These are phyloP conservation scores for Penicillium sp. DNA, from an alignment of 2,329 filamentous ascomycete genomes.

Conservation along the genomic window DNA sequence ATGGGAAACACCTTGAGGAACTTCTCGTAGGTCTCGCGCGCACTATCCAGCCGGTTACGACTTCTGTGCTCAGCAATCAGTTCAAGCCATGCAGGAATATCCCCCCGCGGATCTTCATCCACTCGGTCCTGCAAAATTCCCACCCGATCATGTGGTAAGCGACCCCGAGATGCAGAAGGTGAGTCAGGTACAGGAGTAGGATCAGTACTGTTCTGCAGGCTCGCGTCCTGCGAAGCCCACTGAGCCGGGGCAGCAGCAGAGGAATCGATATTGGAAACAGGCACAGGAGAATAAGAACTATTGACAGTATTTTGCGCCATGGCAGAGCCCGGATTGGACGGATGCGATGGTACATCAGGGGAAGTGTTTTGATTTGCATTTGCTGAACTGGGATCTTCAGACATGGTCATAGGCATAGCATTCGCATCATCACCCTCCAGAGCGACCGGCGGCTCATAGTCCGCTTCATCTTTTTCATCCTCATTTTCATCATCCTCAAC, in stretches of 20 bases:
- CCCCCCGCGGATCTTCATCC: constrained; percentile 84
- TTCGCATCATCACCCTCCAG: constrained; percentile 47
- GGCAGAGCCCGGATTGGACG: constrained; percentile 48
- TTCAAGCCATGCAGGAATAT: constrained; percentile 83
- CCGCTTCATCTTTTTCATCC: constrained; percentile 46
- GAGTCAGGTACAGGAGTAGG: constrained; percentile 41
- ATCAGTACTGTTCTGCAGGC: constrained; percentile 34
- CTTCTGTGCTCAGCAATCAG: constrained; percentile 79
- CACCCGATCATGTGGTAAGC: constrained; percentile 66
- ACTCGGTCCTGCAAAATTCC: constrained; percentile 84
- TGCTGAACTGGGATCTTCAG: constrained; percentile 51
- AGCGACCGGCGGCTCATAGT: constrained; percentile 52
- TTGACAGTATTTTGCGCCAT: constrained; percentile 46
- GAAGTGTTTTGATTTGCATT: constrained; percentile 52
- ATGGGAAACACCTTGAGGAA: constrained; percentile 86
- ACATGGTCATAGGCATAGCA: constrained; percentile 45
- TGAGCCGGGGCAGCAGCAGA: constrained; percentile 33
- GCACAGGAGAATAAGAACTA: constrained; percentile 47
- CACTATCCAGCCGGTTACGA: constrained; percentile 74
- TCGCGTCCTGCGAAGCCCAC: constrained; percentile 34
- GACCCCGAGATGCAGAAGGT: constrained; percentile 45
- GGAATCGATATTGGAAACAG: constrained; percentile 42
- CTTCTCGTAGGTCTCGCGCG: constrained; percentile 72
- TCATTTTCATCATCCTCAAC: constrained; percentile 58
- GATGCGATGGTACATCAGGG: constrained; percentile 58